A percentile compares a stretch with the other conserved stretches of the same genome.
These are phyloP conservation scores for Puccinellia tenuiflora DNA, from an alignment of 176 grass and related monocot genomes.

Conservation along the genomic window DNA sequence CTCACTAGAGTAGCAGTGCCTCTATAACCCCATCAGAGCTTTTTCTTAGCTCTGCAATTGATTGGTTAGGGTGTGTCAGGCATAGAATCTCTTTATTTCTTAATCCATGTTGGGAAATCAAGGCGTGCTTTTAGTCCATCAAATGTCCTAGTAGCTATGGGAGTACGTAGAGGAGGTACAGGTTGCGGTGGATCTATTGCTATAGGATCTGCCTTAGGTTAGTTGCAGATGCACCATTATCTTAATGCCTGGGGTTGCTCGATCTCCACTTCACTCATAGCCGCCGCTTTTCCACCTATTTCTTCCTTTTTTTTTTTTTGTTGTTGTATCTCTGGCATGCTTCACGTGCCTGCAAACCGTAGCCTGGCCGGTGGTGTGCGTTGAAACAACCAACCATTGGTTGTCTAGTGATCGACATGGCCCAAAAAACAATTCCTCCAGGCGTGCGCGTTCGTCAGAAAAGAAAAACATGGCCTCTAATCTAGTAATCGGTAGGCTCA, in stretches of 20 bases:
- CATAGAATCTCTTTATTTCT: slow-evolving; percentile 13
- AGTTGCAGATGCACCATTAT: slow-evolving; percentile 46
- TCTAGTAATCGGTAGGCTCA: background rate
- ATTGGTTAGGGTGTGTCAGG: slow-evolving; percentile 31
- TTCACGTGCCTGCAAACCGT: background rate
- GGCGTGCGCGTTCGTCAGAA: background rate
- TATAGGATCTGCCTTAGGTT: slow-evolving; percentile 30
- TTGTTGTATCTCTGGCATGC: background rate
- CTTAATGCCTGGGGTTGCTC: slow-evolving; percentile 25
- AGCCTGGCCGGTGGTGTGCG: background rate
- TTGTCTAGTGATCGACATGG: background rate
- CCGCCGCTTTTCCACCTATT: slow-evolving; percentile 4
- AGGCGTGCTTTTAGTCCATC: slow-evolving; percentile 25
- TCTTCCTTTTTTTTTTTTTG: background rate
- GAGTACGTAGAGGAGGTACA: background rate
- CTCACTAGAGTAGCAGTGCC: background rate
- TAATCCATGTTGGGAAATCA: slow-evolving; percentile 37
- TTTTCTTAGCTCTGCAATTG: slow-evolving; percentile 26
- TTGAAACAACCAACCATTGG: background rate
- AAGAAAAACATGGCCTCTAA: background rate
- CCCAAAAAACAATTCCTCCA: background rate
- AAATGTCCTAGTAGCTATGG: background rate
- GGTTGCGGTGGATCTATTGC: slow-evolving; percentile 24
- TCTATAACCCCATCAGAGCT: slow-evolving; percentile 1
- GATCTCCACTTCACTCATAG: slow-evolving; percentile 4